Evolutionary conservation across 148 eudicot genomes (phyloP), one percentile per base, ranked within the genome.

Genomic region (Pharnaceum exiguum): DNA sequence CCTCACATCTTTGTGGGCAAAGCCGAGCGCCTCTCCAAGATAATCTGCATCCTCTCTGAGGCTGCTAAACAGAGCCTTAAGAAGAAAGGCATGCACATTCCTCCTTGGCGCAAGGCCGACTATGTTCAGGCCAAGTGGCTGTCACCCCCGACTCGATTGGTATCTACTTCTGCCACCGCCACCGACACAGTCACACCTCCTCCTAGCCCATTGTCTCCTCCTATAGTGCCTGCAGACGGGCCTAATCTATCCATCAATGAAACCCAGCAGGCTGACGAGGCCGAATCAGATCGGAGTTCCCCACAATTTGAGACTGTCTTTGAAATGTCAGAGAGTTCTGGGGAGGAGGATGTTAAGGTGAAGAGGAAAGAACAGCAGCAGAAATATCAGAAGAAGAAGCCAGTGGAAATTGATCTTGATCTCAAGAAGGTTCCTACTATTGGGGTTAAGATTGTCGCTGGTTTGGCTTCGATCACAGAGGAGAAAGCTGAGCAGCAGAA

Each of bases 81-180:
- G 86, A 93, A 85, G 78, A 85, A 82, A 59, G 96, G 99, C 1
- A 77, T 93, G 95, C 86, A 81, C 45, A 70, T 88, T 23, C 99
- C 99, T 2, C 99, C 99, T 7, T 93, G 99, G 99, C 74, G 99
- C 11, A 85, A 82, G 45, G 86, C 89, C 1, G 96, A 80, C 50
- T 93, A 88, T 47, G 81, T 88, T 24, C 74, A 72, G 51, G 77
- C 96, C 38, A 93, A 88, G 55, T 93, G 99, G 99, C 89, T 93
- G 46, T 70, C 95, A 5, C 73, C 95, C 36, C 77, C 73, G 18
- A 77, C 78, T 30, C 79, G 89, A n/a, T 62, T 67, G 19, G 22
- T 28, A 10, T 19, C 57, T 36, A 5, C 7, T 13, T 1, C 48
- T 57, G n/a, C 3, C 57, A 22, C 49, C 23, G 40, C 27, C 64